Conservation (phyloP, 768 basidiomycete species). For the Phaffia australis region DNA sequence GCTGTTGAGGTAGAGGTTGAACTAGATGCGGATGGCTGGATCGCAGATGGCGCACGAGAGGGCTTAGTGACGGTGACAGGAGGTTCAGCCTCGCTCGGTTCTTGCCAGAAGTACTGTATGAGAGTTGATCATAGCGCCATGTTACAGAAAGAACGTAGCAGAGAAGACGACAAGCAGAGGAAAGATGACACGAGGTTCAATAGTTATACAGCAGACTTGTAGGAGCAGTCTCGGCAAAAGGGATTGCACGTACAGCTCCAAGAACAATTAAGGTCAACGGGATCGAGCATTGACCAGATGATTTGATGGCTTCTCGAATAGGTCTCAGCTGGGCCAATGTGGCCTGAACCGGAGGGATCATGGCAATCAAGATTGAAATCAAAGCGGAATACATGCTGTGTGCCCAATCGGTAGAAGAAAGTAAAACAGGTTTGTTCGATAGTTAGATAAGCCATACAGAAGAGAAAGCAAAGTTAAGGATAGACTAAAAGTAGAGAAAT, state of each 20-base stretch:
- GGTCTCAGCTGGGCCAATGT: constrained; percentile 53
- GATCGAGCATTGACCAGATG: constrained; percentile 25
- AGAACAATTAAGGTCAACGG: neutral
- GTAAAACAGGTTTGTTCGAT: neutral
- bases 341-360: constrained; percentile 63
- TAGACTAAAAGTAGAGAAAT: neutral
- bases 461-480: neutral
- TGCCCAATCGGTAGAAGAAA: neutral
- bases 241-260: neutral
- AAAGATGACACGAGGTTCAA: neutral
- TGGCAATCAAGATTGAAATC: constrained; percentile 53
- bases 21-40: neutral
- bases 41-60: neutral
- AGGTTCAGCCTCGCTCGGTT: constrained; percentile 21
- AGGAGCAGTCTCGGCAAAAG: neutral
- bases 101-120: too few relatives aligned
- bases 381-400: constrained; percentile 47
- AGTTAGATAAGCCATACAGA: too few relatives aligned
- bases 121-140: constrained; percentile 53
- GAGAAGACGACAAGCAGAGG: constrained; percentile 48
- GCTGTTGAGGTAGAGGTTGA: neutral
- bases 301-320: constrained; percentile 38
- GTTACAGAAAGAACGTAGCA: constrained; percentile 83
- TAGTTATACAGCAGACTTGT: neutral
- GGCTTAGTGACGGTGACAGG: constrained; percentile 22